Evolutionary conservation across 345 rosid genomes (phyloP).

Genomic region (Populus euphratica): DNA sequence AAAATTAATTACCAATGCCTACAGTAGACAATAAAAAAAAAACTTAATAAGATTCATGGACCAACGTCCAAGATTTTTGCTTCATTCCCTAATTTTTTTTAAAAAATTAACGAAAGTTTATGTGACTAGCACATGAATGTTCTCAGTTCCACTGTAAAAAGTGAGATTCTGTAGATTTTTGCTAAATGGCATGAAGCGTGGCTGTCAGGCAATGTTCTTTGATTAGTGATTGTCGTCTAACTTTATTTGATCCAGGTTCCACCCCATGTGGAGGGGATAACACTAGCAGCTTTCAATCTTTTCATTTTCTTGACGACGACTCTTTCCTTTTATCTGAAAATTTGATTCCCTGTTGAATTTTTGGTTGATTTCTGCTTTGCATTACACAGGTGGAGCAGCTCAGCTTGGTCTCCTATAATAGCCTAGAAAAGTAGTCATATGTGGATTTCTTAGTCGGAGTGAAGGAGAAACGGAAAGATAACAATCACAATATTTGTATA

Average conservation of each 20-base stretch:
- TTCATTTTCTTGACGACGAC: not conserved
- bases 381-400: not conserved
- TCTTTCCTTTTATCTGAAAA: not conserved
- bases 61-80: too few relatives aligned
- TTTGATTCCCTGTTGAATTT: not conserved
- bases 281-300: not conserved
- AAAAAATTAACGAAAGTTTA: too few relatives aligned
- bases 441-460: not conserved
- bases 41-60: too few relatives aligned
- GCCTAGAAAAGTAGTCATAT: not conserved
- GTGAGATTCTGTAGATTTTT: too few relatives aligned
- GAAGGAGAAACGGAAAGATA: not conserved
- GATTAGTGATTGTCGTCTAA: too few relatives aligned
- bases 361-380: not conserved
- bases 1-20: too few relatives aligned
- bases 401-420: not conserved
- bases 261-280: not conserved
- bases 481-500: not conserved
- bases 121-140: too few relatives aligned
- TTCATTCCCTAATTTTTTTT: too few relatives aligned
- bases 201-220: not conserved
- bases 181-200: not conserved
- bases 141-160: too few relatives aligned
- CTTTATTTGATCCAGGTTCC: not conserved
- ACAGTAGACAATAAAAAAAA: too few relatives aligned